Evolutionary conservation across 257 asterid genomes (phyloP).

Genomic region (Fraxinus quadrangulata): DNA sequence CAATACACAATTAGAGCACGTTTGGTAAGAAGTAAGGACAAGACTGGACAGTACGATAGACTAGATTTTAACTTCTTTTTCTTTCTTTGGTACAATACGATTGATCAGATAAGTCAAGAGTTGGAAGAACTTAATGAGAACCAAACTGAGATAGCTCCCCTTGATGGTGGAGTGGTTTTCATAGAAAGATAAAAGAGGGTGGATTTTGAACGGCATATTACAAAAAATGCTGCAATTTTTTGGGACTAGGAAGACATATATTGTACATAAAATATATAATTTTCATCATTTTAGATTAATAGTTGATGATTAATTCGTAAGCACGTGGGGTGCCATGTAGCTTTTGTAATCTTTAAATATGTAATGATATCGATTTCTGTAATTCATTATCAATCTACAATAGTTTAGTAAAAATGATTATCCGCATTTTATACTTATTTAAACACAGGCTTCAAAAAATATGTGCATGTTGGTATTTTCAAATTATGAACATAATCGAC

Average conservation of each 20-base stretch:
- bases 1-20: constrained; percentile 59
- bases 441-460: too few species aligned
- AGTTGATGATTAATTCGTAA: neutral
- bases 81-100: too few species aligned
- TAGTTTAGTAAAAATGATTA: neutral
- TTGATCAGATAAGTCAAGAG: too few species aligned
- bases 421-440: too few species aligned
- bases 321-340: neutral
- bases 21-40: neutral
- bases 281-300: neutral
- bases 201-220: neutral
- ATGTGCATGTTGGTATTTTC: too few species aligned
- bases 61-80: neutral
- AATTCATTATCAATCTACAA: neutral
- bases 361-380: neutral
- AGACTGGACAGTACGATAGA: neutral
- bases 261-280: neutral
- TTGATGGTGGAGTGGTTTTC: too few species aligned
- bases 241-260: neutral
- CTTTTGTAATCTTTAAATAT: neutral
- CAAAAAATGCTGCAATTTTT: neutral
- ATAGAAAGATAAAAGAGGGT: neutral
- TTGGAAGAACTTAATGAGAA: too few species aligned
- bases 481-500: too few species aligned
- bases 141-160: too few species aligned